Base-by-base conservation (phyloP, 495 filamentous ascomycete genomes). In the Pyronema domesticum region DNA sequence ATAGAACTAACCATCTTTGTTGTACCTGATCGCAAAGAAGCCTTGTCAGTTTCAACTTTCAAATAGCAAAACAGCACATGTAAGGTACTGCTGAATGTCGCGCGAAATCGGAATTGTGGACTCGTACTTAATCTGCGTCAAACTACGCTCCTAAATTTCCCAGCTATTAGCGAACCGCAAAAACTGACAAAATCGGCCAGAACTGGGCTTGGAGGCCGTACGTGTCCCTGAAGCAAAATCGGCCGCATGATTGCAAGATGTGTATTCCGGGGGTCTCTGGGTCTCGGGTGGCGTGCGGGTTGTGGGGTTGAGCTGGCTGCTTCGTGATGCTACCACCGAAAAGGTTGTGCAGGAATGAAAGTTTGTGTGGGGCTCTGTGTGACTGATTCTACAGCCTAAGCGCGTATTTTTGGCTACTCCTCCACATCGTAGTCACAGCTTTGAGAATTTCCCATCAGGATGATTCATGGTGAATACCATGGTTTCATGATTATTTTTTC, bases 211-310 rank as follows among this genome's bases (percentile, higher is more conserved):
- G 39, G 36, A 37, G 37, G 57, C 71, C 76, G 61, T 72, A 83
- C 83, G 79, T 99, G 91, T 72, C 91, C 91, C 70, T 85, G 80
- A 61, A 98, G 73, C 61, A 98, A 76, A 70, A 95, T 93, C 64
- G 91, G 91, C 71, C 93, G 81, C 91, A 98, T 98, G 35, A 33
- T 53, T 36, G 47, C 19, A 11, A 19, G 1, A 15, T 10, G 18
- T 47, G 10, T 23, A 30, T 14, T n/a, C 10, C 23, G n/a, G 45
- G 23, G 17, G 23, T 47, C 18, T 47, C n/a, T 15, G 45, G 10
- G 23, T 15, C 3, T 19, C 10, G 17, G 45, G 45, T 47, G 45
- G 45, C 18, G 23, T 19, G 45, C n/a, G 45, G 23, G 10, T 15
- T 3, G 13, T 47, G 45, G 45, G 13, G 11, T 47, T 47, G 45